phyloP scores from a whole-genome alignment of 495 filamentous ascomycete genomes.

The Neurospora tetrasperma region DNA sequence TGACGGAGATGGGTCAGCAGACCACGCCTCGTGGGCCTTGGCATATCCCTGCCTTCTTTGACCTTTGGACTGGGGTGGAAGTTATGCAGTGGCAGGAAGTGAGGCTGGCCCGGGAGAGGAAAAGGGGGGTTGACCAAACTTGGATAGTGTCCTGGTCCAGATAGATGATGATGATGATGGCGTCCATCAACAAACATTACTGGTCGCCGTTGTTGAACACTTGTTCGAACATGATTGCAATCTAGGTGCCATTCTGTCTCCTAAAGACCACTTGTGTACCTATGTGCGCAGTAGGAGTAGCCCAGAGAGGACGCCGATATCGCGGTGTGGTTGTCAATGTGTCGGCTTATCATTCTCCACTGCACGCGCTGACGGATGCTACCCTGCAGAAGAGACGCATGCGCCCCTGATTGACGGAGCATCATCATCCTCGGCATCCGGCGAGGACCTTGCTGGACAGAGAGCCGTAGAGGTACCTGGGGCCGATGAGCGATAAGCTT shows the following conservation, averaged over 20 bases:
- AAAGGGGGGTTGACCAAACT: neutral
- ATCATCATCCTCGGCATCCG: neutral
- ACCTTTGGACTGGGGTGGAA: neutral
- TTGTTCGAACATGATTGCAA: neutral
- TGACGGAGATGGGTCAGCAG: neutral
- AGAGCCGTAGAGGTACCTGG: neutral
- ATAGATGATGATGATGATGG: neutral
- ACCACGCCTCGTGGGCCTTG: neutral
- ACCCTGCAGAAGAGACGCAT: neutral
- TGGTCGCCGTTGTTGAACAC: neutral
- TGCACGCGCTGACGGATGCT: neutral
- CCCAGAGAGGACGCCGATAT: neutral
- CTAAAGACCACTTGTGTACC: neutral
- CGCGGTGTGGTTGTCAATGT: neutral
- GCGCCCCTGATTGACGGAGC: neutral
- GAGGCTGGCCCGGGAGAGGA: neutral
- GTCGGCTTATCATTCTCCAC: neutral
- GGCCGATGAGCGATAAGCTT: neutral
- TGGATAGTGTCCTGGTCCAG: neutral
- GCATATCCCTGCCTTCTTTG: neutral
- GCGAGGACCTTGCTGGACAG: neutral
- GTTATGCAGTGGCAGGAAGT: neutral
- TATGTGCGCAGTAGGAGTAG: too few species aligned
- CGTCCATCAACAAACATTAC: neutral
- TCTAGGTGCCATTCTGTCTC: neutral